Conservation (phyloP, 2,329 filamentous ascomycete genomes). For the Trichoderma asperellum region DNA sequence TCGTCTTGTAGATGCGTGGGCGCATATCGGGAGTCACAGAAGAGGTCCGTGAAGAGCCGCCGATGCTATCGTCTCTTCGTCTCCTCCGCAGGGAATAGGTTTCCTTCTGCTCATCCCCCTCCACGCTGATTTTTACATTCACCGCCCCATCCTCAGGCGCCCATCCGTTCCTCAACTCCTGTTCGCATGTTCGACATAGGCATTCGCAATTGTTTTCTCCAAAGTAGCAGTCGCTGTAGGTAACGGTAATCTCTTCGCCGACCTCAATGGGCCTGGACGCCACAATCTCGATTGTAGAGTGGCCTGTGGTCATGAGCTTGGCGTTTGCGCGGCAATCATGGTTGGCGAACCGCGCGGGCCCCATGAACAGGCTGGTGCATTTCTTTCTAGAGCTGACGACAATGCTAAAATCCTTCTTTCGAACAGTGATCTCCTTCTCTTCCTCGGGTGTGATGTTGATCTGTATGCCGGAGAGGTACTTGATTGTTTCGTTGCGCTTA, state of each 20-base stretch:
- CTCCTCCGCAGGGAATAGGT: constrained; percentile 62
- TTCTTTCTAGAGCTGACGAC: constrained; percentile 93
- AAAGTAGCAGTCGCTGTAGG: constrained; percentile 95
- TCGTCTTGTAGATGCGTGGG: constrained; percentile 51
- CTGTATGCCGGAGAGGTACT: constrained; percentile 88
- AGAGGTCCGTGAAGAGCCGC: constrained; percentile 57
- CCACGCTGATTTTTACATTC: constrained; percentile 56
- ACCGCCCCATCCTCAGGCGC: constrained; percentile 55
- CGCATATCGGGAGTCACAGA: constrained; percentile 61
- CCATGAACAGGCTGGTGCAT: constrained; percentile 87
- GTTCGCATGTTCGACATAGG: constrained; percentile 86
- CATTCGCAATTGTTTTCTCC: constrained; percentile 95
- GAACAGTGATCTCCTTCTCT: constrained; percentile 76
- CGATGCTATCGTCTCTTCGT: constrained; percentile 55
- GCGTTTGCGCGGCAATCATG: constrained; percentile 96
- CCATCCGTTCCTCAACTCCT: constrained; percentile 80
- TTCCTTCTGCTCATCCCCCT: constrained; percentile 51
- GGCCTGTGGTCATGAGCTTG: constrained; percentile 78
- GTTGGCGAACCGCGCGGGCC: constrained; percentile 93
- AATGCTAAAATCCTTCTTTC: constrained; percentile 94
- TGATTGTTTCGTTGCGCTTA: constrained; percentile 81
- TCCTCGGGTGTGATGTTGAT: constrained; percentile 92
- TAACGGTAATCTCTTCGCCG: constrained; percentile 95
- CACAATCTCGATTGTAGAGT: constrained; percentile 88
- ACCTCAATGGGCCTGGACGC: constrained; percentile 79